Evolutionary conservation across 192 early-diverging fungal genomes (phyloP), one percentile per base, ranked within the genome.

Genomic region (Linnemannia elongata): DNA sequence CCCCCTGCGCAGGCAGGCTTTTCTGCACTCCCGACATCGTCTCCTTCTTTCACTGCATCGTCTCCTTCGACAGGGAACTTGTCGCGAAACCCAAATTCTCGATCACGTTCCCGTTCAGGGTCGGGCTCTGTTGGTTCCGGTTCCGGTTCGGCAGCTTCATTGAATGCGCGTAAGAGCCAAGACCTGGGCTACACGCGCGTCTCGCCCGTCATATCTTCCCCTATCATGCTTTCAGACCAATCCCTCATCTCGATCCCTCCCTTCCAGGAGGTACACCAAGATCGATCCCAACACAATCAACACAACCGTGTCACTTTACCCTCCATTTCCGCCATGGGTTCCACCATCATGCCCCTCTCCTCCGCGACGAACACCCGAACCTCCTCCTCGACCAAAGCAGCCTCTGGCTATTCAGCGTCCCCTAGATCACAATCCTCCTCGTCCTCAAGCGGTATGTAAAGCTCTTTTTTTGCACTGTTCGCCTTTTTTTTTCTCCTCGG

Each of bases 161-260:
- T 36, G 12, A 36, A 55, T 6, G 30, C 54, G 13, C 66, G 74
- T 8, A 41, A 36, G 38, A 69, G 39, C 38, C 66, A 73, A 33
- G 79, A 86, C 12, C 75, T 69, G 7, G 63, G 71, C 6, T 70
- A 78, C 39, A 55, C 84, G 6, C 77, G 80, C 22, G 66, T 78
- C 9, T 87, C 84, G 24, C 84, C 84, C 9, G 18, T 80, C 30
- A 77, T 78, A 18, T 52, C 72, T 0, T 60, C 84, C 12, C 76
- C 85, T 17, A 78, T 87, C 33, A 74, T 49, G 36, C 76, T 87
- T 30, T 78, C 85, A 0, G 85, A 87, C 63, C 79, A 87, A 35
- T 69, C 84, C 5, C 60, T 87, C n/a, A 87, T 87, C 18, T 81
- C 85, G 24, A 87, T 87, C 30, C 85, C 85, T 42, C 79, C 85